These are phyloP conservation scores for Thalassiosira delicatula DNA, from an alignment of 352 stramenopile genomes.

Conservation along the genomic window DNA sequence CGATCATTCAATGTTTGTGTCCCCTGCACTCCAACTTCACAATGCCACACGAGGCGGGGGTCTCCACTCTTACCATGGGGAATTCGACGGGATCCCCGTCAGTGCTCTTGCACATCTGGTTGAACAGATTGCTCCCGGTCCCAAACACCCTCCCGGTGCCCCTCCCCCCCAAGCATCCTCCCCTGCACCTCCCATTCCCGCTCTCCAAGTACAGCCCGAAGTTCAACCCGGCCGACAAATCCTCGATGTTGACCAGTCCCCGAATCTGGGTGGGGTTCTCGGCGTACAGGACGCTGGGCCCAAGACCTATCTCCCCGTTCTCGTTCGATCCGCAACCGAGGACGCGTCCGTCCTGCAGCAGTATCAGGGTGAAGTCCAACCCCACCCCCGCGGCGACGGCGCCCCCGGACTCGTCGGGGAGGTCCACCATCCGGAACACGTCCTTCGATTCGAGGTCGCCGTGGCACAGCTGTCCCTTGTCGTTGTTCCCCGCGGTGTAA, in stretches of 20 bases:
- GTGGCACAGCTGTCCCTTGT: constrained; percentile 47
- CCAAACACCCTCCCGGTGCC: constrained; percentile 30
- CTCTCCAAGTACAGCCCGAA: constrained; percentile 47
- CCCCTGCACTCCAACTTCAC: neutral
- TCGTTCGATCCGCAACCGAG: constrained; percentile 58
- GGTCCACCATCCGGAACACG: constrained; percentile 18
- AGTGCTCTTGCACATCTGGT: constrained; percentile 47
- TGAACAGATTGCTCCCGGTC: constrained; percentile 54
- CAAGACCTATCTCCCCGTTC: constrained; percentile 48
- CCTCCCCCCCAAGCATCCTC: neutral
- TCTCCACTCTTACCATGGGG: constrained; percentile 23
- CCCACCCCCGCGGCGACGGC: constrained; percentile 31
- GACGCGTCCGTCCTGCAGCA: constrained; percentile 36
- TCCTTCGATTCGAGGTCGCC: constrained; percentile 28
- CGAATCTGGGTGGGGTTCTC: constrained; percentile 9
- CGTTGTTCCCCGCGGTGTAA: constrained; percentile 42
- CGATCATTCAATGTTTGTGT: too few relatives aligned
- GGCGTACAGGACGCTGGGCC: neutral
- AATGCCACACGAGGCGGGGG: neutral
- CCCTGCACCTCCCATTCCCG: too few relatives aligned
- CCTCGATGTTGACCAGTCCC: constrained; percentile 31
- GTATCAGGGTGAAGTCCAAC: constrained; percentile 50
- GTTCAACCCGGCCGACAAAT: constrained; percentile 30
- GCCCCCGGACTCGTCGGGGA: constrained; percentile 10
- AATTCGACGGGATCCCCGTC: constrained; percentile 36